Evolutionary conservation across 306 rosid genomes (phyloP).

Genomic region (Benincasa hispida): DNA sequence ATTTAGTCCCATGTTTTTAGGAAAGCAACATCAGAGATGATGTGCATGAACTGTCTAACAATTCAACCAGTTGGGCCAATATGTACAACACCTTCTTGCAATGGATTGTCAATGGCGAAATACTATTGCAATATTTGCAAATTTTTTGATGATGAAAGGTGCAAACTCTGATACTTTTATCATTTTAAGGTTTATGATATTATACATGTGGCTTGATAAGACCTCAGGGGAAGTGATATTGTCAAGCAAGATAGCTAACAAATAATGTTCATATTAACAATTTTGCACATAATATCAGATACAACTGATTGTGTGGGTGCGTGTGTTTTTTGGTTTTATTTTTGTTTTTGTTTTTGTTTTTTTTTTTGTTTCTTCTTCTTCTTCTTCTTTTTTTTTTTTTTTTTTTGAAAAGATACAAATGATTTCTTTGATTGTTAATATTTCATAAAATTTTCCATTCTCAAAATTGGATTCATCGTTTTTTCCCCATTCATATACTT

Average conservation of each 20-base stretch:
- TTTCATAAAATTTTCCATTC: not conserved
- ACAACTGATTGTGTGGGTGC: not conserved
- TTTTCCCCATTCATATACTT: not conserved
- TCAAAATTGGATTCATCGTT: not conserved
- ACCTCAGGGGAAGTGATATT: not conserved
- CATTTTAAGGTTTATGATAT: not conserved
- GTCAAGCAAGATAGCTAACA: not conserved
- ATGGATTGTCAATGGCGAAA: conserved; percentile 75
- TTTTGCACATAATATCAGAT: not conserved
- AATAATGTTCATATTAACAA: not conserved
- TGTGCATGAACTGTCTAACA: conserved; percentile 81
- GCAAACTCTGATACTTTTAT: not conserved
- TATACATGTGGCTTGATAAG: not conserved
- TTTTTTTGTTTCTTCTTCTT: too few relatives aligned
- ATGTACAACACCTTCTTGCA: conserved; percentile 79
- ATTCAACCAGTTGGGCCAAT: conserved; percentile 76
- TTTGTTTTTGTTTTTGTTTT: too few relatives aligned
- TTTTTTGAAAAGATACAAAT: too few relatives aligned
- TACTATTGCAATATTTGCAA: conserved; percentile 86
- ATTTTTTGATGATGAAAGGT: conserved; percentile 98
- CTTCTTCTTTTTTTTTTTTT: too few relatives aligned
- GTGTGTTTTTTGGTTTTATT: too few relatives aligned
- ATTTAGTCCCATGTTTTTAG: conserved; percentile 31
- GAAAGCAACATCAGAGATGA: conserved; percentile 87
- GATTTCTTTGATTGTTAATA: not conserved